phyloP scores from a whole-genome alignment of 768 basidiomycete genomes.

The Mycena indigotica region DNA sequence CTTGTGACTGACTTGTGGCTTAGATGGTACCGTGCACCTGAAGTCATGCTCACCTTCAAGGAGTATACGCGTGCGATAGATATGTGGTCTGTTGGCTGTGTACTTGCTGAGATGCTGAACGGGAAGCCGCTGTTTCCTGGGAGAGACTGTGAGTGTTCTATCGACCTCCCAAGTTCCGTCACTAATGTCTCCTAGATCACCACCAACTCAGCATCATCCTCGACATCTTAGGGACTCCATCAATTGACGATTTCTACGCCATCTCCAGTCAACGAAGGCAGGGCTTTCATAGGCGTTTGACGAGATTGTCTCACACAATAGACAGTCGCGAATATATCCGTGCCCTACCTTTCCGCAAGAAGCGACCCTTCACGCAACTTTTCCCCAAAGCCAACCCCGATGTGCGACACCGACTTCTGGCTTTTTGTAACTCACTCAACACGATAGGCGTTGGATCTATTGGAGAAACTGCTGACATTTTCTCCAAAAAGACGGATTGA shows the following conservation, averaged over 20 bases:
- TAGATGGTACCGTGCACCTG: conserved; percentile 96
- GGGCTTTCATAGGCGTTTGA: background rate
- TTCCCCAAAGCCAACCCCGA: conserved; percentile 77
- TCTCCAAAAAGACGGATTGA: conserved; percentile 87
- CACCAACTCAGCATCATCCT: conserved; percentile 92
- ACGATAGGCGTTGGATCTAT: conserved; percentile 73
- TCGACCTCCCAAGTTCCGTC: background rate
- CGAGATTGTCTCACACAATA: background rate
- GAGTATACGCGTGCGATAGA: conserved; percentile 90
- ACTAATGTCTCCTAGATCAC: conserved; percentile 58
- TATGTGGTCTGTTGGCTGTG: conserved; percentile 86
- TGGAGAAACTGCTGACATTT: conserved; percentile 82
- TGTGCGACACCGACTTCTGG: too few species aligned
- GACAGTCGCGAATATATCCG: conserved; percentile 82
- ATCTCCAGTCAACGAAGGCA: conserved; percentile 68
- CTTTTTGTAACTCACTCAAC: too few species aligned
- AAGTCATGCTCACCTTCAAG: conserved; percentile 98
- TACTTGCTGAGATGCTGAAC: conserved; percentile 87
- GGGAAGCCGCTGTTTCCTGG: conserved; percentile 96
- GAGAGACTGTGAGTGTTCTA: conserved; percentile 70
- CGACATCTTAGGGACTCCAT: conserved; percentile 89
- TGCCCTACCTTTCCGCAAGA: conserved; percentile 84
- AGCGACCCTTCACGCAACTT: conserved; percentile 65
- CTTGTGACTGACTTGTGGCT: background rate
- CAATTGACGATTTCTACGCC: conserved; percentile 93